phyloP scores from a whole-genome alignment of 2,329 filamentous ascomycete species.

The Stylonectria norvegica region DNA sequence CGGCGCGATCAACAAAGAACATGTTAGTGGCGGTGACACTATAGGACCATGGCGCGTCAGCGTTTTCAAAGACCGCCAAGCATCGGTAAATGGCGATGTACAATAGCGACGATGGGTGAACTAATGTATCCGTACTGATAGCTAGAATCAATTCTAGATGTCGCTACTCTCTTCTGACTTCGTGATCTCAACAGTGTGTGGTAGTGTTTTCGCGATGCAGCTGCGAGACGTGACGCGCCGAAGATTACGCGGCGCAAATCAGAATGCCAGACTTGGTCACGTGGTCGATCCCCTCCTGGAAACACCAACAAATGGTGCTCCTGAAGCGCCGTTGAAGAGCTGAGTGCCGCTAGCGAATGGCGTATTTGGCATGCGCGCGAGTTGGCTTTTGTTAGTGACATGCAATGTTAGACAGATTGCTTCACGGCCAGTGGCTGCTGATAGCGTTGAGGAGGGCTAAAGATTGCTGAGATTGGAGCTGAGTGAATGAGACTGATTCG shows the following conservation, averaged over 20 bases:
- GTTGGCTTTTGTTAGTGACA: not conserved
- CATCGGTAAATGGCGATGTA: too few relatives aligned
- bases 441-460: too few relatives aligned
- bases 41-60: not conserved
- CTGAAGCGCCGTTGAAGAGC: not conserved
- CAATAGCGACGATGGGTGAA: not conserved
- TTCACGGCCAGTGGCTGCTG: not conserved
- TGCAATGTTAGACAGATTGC: not conserved
- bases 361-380: too few relatives aligned
- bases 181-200: conserved; percentile 25
- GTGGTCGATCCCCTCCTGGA: conserved; percentile 16
- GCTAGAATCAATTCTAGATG: too few relatives aligned
- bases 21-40: conserved; percentile 20
- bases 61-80: too few relatives aligned
- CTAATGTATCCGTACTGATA: not conserved
- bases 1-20: conserved; percentile 25
- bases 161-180: too few relatives aligned
- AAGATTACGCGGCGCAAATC: conserved; percentile 35
- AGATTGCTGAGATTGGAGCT: too few relatives aligned
- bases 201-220: conserved; percentile 25
- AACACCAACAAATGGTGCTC: not conserved
- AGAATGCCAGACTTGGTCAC: conserved; percentile 27
- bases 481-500: too few relatives aligned
- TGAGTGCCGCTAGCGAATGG: not conserved
- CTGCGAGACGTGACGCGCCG: conserved; percentile 30